Base-by-base conservation (phyloP, 306 rosid species). In the Potentilla sterilis region DNA sequence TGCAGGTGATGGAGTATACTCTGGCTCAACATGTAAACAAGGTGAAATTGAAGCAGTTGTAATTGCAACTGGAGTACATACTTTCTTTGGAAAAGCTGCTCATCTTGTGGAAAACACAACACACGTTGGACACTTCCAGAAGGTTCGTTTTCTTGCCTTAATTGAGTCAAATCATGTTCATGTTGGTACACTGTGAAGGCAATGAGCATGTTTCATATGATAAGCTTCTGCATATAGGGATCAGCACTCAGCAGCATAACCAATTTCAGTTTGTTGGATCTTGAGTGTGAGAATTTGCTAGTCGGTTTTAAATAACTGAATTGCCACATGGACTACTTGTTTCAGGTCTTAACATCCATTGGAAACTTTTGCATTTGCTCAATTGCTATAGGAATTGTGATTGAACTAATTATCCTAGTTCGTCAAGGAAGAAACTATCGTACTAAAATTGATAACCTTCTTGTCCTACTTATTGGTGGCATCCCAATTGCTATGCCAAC, bases 1-100 rank as follows among this genome's bases (percentile, higher is more conserved):
- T 74, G 1, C 77, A 1, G 77, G 77, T 16, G 77, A 46, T 18
- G 77, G 77, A 28, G 77, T 74, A 6, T 74, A 59, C 59, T 74
- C 77, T 74, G 69, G 77, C 22, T 74, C 77, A 74, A 74, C 77
- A 18, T 74, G 77, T 59, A 74, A 74, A 74, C 77, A 74, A 59
- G 77, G 77, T 28, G 77, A 73, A 73, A 47, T 73, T 5, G 77
- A 73, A 73, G 77, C 77, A 19, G 69, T 74, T 28, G 77, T 74
- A 13, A 74, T 59, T 28, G 77, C 77, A 28, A 74, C 77, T 6
- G 69, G 77, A 28, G 69, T 43, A 32, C 77, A 74, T 59, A 59
- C 77, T 18, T 43, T 74, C 34, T 74, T 74, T 14, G 77, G 77
- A 28, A 74, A 74, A 59, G 77, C 77, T 6, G 69, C 77, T 64